Evolutionary conservation across 1,284 basidiomycete genomes (phyloP).

Genomic region (Anthracocystis panici-leucophaei): DNA sequence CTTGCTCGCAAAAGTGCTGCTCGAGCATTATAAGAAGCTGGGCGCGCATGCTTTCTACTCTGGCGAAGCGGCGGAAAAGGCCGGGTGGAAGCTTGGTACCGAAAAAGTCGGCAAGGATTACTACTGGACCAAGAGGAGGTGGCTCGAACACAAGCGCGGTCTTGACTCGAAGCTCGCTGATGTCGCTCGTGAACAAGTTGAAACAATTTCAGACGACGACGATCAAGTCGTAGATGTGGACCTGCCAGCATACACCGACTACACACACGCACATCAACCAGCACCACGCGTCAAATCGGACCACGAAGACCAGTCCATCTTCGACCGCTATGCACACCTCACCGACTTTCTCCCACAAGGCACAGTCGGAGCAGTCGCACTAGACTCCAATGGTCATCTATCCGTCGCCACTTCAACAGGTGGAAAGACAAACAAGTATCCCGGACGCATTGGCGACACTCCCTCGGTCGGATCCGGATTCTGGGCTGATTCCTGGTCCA

Average conservation of each 20-base stretch:
- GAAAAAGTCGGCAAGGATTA: constrained; percentile 27
- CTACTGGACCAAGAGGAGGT: constrained; percentile 42
- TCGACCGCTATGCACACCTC: constrained; percentile 49
- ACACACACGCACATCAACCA: background rate
- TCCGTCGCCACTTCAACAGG: constrained; percentile 81
- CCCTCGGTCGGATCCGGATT: constrained; percentile 82
- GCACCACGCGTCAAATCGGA: background rate
- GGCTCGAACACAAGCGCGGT: constrained; percentile 43
- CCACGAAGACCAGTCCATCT: constrained; percentile 30
- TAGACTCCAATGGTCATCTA: constrained; percentile 80
- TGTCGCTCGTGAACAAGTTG: background rate
- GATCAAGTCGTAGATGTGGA: background rate
- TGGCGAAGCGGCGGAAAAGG: constrained; percentile 75
- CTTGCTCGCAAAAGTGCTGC: constrained; percentile 77
- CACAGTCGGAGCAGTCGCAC: constrained; percentile 84
- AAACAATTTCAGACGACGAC: background rate
- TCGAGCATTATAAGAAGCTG: constrained; percentile 74
- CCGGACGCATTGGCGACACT: constrained; percentile 83
- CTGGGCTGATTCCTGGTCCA: constrained; percentile 82
- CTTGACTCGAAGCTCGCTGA: constrained; percentile 11
- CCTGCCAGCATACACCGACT: constrained; percentile 18
- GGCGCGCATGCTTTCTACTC: constrained; percentile 80
- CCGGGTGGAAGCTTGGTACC: constrained; percentile 70
- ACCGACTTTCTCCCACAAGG: constrained; percentile 79
- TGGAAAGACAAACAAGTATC: constrained; percentile 83